Base-by-base conservation (phyloP, 495 filamentous ascomycete species). In the Penicillium cataractarum region DNA sequence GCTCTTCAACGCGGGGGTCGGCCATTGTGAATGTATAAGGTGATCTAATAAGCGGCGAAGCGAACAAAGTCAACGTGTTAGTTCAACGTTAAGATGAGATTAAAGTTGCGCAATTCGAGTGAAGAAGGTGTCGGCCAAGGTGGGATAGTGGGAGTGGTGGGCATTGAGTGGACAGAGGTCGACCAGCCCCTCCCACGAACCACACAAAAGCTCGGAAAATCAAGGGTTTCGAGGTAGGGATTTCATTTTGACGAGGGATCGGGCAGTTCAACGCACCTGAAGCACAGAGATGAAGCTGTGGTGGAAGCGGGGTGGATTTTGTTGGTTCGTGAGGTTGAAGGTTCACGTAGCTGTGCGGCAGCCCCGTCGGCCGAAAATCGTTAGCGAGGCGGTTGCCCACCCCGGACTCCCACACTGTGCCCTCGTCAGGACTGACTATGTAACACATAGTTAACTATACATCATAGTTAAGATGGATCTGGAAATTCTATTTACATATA, bases 1-100 rank as follows among this genome's bases (percentile, higher is more conserved):
- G 86, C 82, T 99, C 95, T 84, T 98, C 94, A 76, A 99, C 89
- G 76, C 95, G 92, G 76, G 96, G 91, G 82, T 97, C 95, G 70
- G 96, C 90, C 95, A 99, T 99, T 78, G 71, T 89, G 79, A 78
- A 64, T 63, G 70, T 74, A 62, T 73, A 61, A 60, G 63, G 65
- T 63, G 61, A 68, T 70, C 71, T 76, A 69, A 50, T 9, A 44
- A 66, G 54, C 54, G 27, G 61, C 32, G 51, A 35, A 54, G 15
- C 3, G 17, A 33, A 7, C 21, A 15, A 4, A 37, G 26, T 52
- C n/a, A 52, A 52, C 27, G 21, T n/a, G 26, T 29, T 6, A 29
- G 27, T 29, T 32, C 49, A 52, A 15, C 49, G 27, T 32, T 2
- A 31, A 8, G 27, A 22, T n/a, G 17, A 58, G 61, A n/a, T 56